Conservation (phyloP, 176 grass and related monocot species). For the Calamus simplicifolius region DNA sequence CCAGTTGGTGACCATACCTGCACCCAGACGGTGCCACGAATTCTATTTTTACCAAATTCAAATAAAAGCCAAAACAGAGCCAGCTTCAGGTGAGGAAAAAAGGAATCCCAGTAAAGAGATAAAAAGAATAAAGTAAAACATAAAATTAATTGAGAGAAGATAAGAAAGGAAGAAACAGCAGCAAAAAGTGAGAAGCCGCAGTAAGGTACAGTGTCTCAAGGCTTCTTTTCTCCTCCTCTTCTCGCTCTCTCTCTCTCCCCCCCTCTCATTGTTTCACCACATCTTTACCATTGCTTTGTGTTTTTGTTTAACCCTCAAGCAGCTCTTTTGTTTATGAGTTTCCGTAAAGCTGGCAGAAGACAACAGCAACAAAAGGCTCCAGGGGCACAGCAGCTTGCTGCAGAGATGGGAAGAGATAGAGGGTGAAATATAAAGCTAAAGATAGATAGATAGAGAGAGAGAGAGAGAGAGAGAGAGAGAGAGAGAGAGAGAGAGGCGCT, state of each 20-base stretch:
- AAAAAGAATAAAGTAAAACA: too few species aligned
- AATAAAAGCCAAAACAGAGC: too few species aligned
- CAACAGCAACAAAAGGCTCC: conserved; percentile 69
- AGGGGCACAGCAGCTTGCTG: conserved; percentile 56
- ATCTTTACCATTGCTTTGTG: conserved; percentile 2
- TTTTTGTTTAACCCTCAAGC: conserved; percentile 3
- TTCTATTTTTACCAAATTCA: too few species aligned
- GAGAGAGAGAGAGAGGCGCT: not conserved
- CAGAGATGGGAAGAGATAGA: conserved; percentile 22
- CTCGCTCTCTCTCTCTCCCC: conserved; percentile 1
- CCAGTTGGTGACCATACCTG: too few species aligned
- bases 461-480: conserved; percentile 23
- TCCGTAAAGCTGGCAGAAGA: conserved; percentile 59
- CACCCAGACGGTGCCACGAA: too few species aligned
- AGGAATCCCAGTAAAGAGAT: too few species aligned
- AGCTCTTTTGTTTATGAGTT: conserved; percentile 64
- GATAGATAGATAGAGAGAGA: too few species aligned
- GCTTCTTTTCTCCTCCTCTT: not conserved
- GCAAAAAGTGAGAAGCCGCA: conserved; percentile 2
- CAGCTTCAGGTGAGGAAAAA: too few species aligned
- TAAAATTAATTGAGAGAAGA: too few species aligned
- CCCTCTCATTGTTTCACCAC: not conserved
- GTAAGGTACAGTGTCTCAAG: not conserved
- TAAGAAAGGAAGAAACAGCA: conserved; percentile 1
- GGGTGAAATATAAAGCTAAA: too few species aligned